These are phyloP conservation scores for Emericellopsis cladophorae DNA, from an alignment of 2,329 filamentous ascomycete species.

Conservation along the genomic window DNA sequence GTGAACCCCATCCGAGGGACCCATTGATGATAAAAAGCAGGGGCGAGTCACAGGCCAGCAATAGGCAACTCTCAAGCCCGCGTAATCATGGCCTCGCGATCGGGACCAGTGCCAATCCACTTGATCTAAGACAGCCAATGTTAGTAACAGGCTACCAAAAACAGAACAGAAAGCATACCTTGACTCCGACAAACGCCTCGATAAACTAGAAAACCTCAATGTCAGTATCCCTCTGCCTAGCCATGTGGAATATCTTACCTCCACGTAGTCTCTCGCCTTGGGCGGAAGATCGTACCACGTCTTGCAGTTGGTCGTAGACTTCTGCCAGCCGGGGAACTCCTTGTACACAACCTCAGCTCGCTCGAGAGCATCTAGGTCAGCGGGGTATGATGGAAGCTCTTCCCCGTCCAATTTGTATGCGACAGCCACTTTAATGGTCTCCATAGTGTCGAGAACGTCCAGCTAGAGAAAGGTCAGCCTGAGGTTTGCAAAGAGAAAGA, in stretches of 20 bases:
- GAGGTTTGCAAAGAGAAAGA: conserved; percentile 4
- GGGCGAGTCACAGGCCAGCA: neutral
- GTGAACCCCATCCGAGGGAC: neutral
- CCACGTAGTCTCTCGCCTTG: conserved; percentile 52
- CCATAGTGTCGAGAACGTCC: conserved; percentile 56
- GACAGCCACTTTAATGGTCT: conserved; percentile 61
- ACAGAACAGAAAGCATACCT: conserved; percentile 13
- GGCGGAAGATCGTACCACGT: conserved; percentile 50
- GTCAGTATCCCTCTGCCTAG: neutral
- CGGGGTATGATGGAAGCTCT: conserved; percentile 47
- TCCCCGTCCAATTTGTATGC: conserved; percentile 43
- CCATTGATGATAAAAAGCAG: neutral
- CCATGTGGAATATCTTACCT: conserved; percentile 17
- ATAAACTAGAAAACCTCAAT: conserved; percentile 30
- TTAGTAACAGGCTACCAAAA: neutral
- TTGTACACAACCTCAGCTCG: conserved; percentile 30
- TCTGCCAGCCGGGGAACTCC: conserved; percentile 58
- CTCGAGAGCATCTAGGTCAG: conserved; percentile 12
- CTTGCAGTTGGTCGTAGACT: conserved; percentile 45
- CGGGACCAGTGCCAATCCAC: conserved; percentile 8
- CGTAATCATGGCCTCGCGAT: conserved; percentile 7
- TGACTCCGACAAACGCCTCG: conserved; percentile 51
- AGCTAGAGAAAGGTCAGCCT: conserved; percentile 7
- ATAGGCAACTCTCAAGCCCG: neutral
- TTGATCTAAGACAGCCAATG: conserved; percentile 4